A percentile compares a stretch with the other conserved stretches of the same genome.
These are phyloP conservation scores for Coprinopsis cinerea DNA, from an alignment of 768 basidiomycete species.

Conservation along the genomic window DNA sequence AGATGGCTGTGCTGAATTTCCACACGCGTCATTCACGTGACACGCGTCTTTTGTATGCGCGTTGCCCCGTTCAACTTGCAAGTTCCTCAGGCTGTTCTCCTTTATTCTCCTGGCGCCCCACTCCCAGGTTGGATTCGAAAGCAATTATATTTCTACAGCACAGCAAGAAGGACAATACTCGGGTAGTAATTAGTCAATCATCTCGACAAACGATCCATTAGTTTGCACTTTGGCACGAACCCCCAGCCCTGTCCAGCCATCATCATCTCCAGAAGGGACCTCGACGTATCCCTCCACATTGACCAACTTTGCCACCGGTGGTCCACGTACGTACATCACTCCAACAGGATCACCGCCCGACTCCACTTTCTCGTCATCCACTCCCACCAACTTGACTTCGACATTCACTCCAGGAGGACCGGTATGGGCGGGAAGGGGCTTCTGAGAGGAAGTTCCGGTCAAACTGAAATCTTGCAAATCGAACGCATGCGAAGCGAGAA, in stretches of 20 bases:
- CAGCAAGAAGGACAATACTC: neutral
- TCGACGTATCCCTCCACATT: conserved; percentile 33
- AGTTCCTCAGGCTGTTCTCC: too few species aligned
- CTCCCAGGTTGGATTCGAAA: neutral
- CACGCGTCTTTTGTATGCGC: neutral
- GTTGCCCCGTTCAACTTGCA: too few species aligned
- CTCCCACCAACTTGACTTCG: conserved; percentile 71
- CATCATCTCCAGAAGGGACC: conserved; percentile 20
- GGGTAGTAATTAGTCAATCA: conserved; percentile 11
- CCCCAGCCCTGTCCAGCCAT: conserved; percentile 22
- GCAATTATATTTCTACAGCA: neutral
- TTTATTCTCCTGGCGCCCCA: too few species aligned
- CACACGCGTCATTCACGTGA: conserved; percentile 14
- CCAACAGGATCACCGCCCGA: conserved; percentile 63
- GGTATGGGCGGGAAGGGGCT: conserved; percentile 35
- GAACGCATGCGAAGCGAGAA: conserved; percentile 77
- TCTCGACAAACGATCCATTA: conserved; percentile 60
- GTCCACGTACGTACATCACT: conserved; percentile 59
- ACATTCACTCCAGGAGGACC: conserved; percentile 85
- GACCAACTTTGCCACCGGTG: conserved; percentile 57
- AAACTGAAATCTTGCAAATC: conserved; percentile 74
- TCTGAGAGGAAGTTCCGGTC: conserved; percentile 22
- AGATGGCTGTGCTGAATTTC: conserved; percentile 37
- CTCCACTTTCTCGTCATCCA: conserved; percentile 63
- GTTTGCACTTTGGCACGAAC: conserved; percentile 39